Evolutionary conservation across 2,329 filamentous ascomycete genomes (phyloP), one percentile per base, ranked within the genome.

Genomic region (Chrysoporthe cubensis): DNA sequence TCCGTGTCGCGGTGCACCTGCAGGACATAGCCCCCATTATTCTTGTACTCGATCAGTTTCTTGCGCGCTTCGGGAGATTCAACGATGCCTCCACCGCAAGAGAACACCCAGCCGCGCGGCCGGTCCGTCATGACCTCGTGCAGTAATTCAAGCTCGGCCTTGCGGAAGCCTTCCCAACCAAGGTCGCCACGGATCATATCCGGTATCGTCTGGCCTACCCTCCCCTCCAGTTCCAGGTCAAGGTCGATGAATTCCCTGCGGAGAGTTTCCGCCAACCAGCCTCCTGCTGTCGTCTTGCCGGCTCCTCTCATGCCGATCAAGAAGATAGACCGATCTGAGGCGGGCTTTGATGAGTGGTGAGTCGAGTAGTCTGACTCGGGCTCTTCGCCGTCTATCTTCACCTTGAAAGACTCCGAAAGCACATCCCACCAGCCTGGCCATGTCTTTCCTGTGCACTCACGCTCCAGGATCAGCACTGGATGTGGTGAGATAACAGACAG

Each of bases 351-450:
- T 73, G 78, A 6, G 40, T 70, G 66, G 34, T 73, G 75, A 50
- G 77, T 76, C 42, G 74, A 68, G 54, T 76, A 70, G 5, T 69
- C 61, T 4, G 71, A 69, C 18, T 75, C 74, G 7, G 79, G 77
- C 73, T 96, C 93, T 46, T 90, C 87, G 14, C 96, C 96, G 69
- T 90, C 87, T n/a, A 98, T 82, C 40, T 85, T 80, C 40, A 92
- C 91, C 44, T 89, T 85, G 82, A 97, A 99, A 16, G 88, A 87
- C 72, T 91, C 88, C 32, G 90, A 90, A 66, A 98, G 81, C 21
- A 90, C 88, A 78, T 99, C 96, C 96, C 96, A 99, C 93, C 96
- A 99, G 11, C 95, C 96, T 0, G 96, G 96, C 96, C 96, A 99
- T 2, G 96, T 99, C 84, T 99, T 99, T 52, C 92, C 94, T 2